Base-by-base conservation (phyloP, 768 basidiomycete genomes). In the Phylloporus arenicola region DNA sequence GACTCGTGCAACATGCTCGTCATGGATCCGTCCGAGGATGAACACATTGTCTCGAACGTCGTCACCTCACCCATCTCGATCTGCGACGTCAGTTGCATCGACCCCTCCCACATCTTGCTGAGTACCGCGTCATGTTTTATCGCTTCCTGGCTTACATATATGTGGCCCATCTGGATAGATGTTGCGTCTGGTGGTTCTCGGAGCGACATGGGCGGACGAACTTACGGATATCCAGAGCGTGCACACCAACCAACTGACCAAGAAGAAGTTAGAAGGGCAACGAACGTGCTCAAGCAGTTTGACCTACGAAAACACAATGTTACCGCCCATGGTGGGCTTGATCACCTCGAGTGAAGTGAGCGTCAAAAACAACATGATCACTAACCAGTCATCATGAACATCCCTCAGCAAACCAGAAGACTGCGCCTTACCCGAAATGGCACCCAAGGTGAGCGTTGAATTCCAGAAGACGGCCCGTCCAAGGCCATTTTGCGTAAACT, bases 271-370 rank as follows among this genome's bases (percentile, higher is more conserved):
- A 24, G 50, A 33, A 24, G 24, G 13, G 8, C 30, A 17, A n/a
- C 43, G 16, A 33, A 11, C 22, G 9, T n/a, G 6, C 9, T 43
- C 17, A 3, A 25, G 37, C 4, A 22, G 16, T 17, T 30, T 4
- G 10, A 53, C 62, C 19, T 30, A 60, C 63, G 58, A 55, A 43
- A 58, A 64, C 1, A 50, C 46, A 1, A 64, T 41, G 24, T 65
- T 65, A n/a, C 56, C 54, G 8, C 48, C 47, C 51, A 55, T 51
- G 12, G 33, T 31, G n/a, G 44, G 45, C 30, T 48, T 30, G 38
- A 60, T 55, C 7, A 61, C 49, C 4, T 24, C 24, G 17, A 52
- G 30, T 9, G 48, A 43, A 38, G 48, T 53, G 17, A 64, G 58
- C 2, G 55, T 56, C 48, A 60, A n/a, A 27, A 63, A 57, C 1